These are phyloP conservation scores for Cladosporium sp. DNA, from an alignment of 2,329 filamentous ascomycete species.

Conservation along the genomic window DNA sequence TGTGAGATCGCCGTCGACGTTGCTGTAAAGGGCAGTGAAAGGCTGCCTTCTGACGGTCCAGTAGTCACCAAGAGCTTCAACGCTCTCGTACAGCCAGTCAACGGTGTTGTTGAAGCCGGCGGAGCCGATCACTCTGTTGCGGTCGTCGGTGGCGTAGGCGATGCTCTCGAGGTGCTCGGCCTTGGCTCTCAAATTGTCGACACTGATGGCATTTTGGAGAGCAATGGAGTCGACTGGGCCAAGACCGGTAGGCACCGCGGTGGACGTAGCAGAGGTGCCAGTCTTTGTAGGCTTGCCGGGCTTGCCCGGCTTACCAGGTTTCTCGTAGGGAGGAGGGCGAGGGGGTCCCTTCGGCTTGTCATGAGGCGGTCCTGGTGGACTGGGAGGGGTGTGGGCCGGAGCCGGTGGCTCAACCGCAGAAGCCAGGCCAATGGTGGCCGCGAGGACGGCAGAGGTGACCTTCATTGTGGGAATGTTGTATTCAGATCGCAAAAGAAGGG, in stretches of 20 bases:
- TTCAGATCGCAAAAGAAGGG: neutral
- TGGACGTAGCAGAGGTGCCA: neutral
- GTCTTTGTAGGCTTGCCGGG: conserved; percentile 1
- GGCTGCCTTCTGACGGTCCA: conserved; percentile 55
- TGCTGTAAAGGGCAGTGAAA: conserved; percentile 32
- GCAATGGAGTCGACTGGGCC: conserved; percentile 30
- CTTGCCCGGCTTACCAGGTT: too few relatives aligned
- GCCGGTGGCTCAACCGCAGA: neutral
- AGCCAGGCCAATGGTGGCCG: conserved; percentile 8
- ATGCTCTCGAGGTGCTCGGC: conserved; percentile 33
- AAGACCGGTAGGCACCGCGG: neutral
- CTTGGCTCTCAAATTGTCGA: conserved; percentile 18
- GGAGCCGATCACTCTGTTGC: conserved; percentile 37
- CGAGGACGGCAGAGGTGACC: conserved; percentile 5
- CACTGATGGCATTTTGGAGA: conserved; percentile 12
- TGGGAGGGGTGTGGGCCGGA: neutral
- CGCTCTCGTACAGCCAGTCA: conserved; percentile 32
- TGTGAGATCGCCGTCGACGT: conserved; percentile 38
- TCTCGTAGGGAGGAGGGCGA: neutral
- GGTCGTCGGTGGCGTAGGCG: conserved; percentile 34
- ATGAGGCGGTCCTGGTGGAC: neutral
- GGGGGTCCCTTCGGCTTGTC: conserved; percentile 4
- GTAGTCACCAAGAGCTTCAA: conserved; percentile 50
- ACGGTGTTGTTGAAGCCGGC: conserved; percentile 38
- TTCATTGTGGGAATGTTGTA: neutral